These are phyloP conservation scores for Geotrichum aggregatum DNA, from an alignment of 1,139 yeast species.

Conservation along the genomic window DNA sequence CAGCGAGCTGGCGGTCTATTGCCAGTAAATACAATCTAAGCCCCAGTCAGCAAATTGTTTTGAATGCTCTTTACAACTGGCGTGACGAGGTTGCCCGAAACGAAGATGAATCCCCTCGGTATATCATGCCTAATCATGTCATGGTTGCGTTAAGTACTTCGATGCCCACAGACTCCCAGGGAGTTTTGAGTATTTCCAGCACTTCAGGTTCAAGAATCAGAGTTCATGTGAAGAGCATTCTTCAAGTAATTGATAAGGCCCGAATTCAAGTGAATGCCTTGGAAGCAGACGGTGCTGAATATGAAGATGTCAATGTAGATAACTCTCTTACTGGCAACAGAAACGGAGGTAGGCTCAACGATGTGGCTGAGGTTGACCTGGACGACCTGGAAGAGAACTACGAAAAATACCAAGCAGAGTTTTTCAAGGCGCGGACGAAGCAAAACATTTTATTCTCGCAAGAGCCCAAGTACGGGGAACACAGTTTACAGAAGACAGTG, in stretches of 20 bases:
- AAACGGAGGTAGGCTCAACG: conserved; percentile 9
- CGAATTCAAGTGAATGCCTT: conserved; percentile 25
- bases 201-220: conserved; percentile 56
- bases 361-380: conserved; percentile 22
- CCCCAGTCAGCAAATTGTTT: conserved; percentile 50
- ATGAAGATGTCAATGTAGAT: conserved; percentile 15
- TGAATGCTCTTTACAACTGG: conserved; percentile 71
- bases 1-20: conserved; percentile 37
- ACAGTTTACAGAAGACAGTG: background rate
- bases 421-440: conserved; percentile 21
- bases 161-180: conserved; percentile 55
- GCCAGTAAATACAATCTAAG: conserved; percentile 66
- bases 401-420: conserved; percentile 26
- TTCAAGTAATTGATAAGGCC: conserved; percentile 46
- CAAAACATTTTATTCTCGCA: conserved; percentile 24
- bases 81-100: conserved; percentile 71
- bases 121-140: conserved; percentile 76
- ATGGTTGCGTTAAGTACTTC: conserved; percentile 58
- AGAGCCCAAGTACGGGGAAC: background rate
- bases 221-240: conserved; percentile 53
- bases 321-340: conserved; percentile 6
- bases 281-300: background rate
- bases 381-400: conserved; percentile 24
- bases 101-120: conserved; percentile 81
- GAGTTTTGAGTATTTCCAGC: conserved; percentile 52